Base-by-base conservation (phyloP, 306 rosid genomes). In the Chamaecrista fasciculata region DNA sequence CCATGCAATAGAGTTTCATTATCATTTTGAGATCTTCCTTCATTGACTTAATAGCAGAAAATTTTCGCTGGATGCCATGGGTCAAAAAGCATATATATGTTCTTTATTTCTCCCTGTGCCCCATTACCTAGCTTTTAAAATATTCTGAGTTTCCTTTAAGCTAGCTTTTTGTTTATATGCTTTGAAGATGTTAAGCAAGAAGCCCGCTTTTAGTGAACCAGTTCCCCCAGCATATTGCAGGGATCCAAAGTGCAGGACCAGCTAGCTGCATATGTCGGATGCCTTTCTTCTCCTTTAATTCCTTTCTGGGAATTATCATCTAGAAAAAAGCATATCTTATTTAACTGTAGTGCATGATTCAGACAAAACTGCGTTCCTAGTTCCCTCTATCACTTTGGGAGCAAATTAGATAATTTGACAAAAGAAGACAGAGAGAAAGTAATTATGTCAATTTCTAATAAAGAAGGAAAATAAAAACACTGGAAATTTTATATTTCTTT, bases 211-310 rank as follows among this genome's bases (percentile, higher is more conserved):
- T 46, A 73, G 78, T 76, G 81, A 81, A 67, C 82, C 61, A 73
- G 84, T 76, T 86, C 84, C 81, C 82, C 61, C 34, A 36, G 71
- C 79, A 71, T 65, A 67, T 39, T 62, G 67, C 73, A 75, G 12
- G 79, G 74, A 79, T 72, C 67, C 65, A 50, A 37, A 33, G 73
- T 62, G 67, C 42, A 70, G 81, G 83, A 65, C 82, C 78, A 82
- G 28, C 19, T 75, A 74, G 42, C 31, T 66, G 63, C 74, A 67
- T 21, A 58, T 62, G 72, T 62, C 72, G 33, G 64, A 80, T 68
- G 69, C 78, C 58, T 16, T 67, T 72, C 25, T 60, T 67, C 70
- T 20, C 43, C 43, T 58, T 57, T 59, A 20, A 31, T 46, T 47
- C 79, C 57, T 51, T 62, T 76, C 47, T 66, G 60, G 74, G 67